phyloP scores from a whole-genome alignment of 176 grass and related monocot species.

The Oryza punctata region DNA sequence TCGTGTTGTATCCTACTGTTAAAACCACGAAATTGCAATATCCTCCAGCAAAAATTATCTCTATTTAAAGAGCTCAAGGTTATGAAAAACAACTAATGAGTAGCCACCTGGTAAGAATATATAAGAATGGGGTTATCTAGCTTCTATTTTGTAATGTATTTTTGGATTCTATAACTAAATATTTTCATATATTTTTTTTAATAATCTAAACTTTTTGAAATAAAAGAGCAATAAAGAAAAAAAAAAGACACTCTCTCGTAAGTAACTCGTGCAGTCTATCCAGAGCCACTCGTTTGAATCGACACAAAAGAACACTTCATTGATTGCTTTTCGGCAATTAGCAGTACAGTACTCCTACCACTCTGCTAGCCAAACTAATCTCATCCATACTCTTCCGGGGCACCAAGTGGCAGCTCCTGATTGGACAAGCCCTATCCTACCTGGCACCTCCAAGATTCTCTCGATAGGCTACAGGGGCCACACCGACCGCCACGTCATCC shows the following conservation, averaged over 20 bases:
- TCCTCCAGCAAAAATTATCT: too few relatives aligned
- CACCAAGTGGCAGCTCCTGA: conserved; percentile 9
- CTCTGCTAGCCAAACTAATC: not conserved
- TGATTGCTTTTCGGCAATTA: not conserved
- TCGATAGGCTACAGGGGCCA: conserved; percentile 21
- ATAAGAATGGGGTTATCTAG: too few relatives aligned
- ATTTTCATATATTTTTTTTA: too few relatives aligned
- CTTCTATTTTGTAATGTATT: too few relatives aligned
- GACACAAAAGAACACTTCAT: not conserved
- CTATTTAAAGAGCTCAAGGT: too few relatives aligned
- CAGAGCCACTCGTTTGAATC: not conserved
- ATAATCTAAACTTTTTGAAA: not conserved
- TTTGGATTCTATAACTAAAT: too few relatives aligned
- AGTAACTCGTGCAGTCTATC: not conserved
- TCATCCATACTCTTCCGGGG: conserved; percentile 17
- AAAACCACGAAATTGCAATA: too few relatives aligned
- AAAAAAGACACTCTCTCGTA: not conserved
- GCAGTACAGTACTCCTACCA: not conserved
- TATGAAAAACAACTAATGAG: too few relatives aligned
- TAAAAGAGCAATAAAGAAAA: not conserved
- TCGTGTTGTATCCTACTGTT: too few relatives aligned
- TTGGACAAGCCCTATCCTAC: not conserved
- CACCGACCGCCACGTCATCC: not conserved
- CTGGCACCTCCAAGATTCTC: not conserved
- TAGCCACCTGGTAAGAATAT: too few relatives aligned